Conservation (phyloP, 345 rosid genomes). For the Geranium rotundifolium region DNA sequence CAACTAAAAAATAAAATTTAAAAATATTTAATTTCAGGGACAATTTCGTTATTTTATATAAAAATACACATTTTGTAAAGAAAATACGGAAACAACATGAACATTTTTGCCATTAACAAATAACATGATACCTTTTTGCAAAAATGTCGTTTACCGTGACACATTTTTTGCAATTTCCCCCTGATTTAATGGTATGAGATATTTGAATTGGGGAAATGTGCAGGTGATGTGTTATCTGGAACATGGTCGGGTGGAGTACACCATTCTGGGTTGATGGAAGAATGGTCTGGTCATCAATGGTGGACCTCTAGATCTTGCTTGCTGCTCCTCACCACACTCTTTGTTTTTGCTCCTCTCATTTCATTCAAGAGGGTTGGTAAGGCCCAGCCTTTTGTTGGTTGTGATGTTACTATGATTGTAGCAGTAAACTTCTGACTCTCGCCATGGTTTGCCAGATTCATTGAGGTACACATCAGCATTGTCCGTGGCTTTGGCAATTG, state of each 20-base stretch:
- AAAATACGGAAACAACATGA: too few species aligned
- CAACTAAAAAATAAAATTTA: too few species aligned
- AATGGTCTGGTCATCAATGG: constrained; percentile 51
- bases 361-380: constrained; percentile 55
- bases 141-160: too few species aligned
- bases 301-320: constrained; percentile 40
- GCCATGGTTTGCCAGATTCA: constrained; percentile 31
- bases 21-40: too few species aligned
- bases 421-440: background rate
- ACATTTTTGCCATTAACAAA: too few species aligned
- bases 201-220: background rate
- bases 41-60: too few species aligned
- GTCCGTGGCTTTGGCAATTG: constrained; percentile 48
- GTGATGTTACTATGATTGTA: background rate
- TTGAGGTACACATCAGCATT: constrained; percentile 58
- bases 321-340: constrained; percentile 36
- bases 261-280: constrained; percentile 43
- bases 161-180: too few species aligned
- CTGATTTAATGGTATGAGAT: constrained; percentile 2
- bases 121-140: too few species aligned
- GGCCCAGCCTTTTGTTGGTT: constrained; percentile 44
- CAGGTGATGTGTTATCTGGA: constrained; percentile 62
- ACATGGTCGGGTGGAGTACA: constrained; percentile 31
- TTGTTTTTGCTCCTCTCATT: constrained; percentile 49
- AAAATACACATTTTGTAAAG: too few species aligned